Conservation (phyloP, 495 filamentous ascomycete species). For the Hyaloscypha variabilis region DNA sequence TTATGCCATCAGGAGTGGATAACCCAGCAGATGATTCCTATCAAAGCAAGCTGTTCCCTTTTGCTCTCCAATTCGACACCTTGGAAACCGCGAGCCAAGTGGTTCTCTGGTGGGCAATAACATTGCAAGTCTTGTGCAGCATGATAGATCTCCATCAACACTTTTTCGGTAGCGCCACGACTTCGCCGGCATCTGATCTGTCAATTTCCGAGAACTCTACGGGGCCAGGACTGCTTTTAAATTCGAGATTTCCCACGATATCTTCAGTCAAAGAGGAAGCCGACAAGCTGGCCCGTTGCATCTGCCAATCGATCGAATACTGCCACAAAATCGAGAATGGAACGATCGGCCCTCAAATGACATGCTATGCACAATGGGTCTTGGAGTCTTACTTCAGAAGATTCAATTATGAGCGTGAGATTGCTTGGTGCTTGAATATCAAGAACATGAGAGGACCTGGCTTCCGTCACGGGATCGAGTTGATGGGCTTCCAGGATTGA, state of each 20-base stretch:
- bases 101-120: constrained; percentile 1
- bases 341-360: constrained; percentile 6
- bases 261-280: constrained; percentile 1
- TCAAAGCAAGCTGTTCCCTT: constrained; percentile 6
- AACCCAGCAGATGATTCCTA: constrained; percentile 4
- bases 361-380: constrained; percentile 11
- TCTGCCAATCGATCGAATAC: constrained; percentile 13
- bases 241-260: background rate
- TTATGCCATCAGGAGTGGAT: background rate
- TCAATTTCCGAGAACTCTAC: background rate
- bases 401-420: background rate
- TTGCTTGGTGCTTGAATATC: constrained; percentile 8
- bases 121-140: background rate
- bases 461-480: constrained; percentile 17
- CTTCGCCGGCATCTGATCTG: background rate
- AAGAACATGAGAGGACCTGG: constrained; percentile 10
- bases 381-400: constrained; percentile 4
- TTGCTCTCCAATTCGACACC: constrained; percentile 4
- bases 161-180: background rate
- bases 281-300: constrained; percentile 3
- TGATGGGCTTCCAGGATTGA: constrained; percentile 9
- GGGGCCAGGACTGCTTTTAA: background rate
- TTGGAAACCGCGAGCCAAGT: background rate
- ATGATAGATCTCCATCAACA: background rate
- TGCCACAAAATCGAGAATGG: constrained; percentile 4